A percentile compares a stretch with the other conserved stretches of the same genome.
phyloP scores from a whole-genome alignment of 2,329 filamentous ascomycete genomes.

The Hypoxylon sp. region DNA sequence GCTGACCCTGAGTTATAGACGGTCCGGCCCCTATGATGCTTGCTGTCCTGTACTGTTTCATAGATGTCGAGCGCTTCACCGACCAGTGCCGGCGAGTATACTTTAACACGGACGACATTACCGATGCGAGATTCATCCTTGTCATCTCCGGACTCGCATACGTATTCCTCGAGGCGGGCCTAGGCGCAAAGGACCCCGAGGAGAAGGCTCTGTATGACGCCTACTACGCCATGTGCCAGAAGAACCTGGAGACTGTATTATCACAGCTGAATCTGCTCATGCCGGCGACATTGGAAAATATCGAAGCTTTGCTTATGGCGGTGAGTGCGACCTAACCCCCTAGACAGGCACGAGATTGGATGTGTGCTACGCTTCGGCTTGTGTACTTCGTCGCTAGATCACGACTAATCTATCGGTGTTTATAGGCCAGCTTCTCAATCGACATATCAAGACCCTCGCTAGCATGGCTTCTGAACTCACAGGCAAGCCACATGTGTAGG shows the following conservation, averaged over 20 bases:
- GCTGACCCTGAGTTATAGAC: constrained; percentile 51
- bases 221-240: constrained; percentile 49
- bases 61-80: constrained; percentile 64
- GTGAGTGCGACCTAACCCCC: constrained; percentile 50
- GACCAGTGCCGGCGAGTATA: constrained; percentile 64
- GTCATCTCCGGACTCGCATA: constrained; percentile 52
- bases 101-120: constrained; percentile 65
- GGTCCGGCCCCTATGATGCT: constrained; percentile 62
- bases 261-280: constrained; percentile 60
- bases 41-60: constrained; percentile 63
- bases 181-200: constrained; percentile 41
- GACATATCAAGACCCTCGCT: constrained; percentile 52
- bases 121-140: constrained; percentile 63
- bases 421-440: constrained; percentile 47
- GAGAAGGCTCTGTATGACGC: constrained; percentile 48
- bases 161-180: constrained; percentile 52
- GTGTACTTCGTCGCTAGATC: not conserved
- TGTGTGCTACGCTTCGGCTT: not conserved
- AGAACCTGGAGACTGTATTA: constrained; percentile 52
- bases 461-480: constrained; percentile 51
- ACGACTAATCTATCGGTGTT: constrained; percentile 16
- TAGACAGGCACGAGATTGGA: not conserved
- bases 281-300: constrained; percentile 61
- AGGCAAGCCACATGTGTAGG: constrained; percentile 53
- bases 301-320: constrained; percentile 63